Conservation (phyloP, 306 rosid species). For the Glycyrrhiza uralensis region DNA sequence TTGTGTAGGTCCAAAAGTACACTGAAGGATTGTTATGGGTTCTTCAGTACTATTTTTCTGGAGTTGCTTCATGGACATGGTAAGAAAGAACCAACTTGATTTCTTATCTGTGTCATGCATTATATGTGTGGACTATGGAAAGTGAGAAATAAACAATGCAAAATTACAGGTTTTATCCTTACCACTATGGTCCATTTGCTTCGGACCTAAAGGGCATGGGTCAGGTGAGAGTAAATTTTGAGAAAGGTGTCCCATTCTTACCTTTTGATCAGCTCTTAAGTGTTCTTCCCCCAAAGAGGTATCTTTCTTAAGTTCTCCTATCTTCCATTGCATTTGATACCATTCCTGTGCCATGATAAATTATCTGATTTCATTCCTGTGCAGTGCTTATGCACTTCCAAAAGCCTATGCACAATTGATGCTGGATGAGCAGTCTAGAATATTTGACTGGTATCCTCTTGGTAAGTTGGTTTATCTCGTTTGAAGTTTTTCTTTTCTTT, state of each 20-base stretch:
- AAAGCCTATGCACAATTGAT: slow-evolving; percentile 29
- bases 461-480: slow-evolving; percentile 26
- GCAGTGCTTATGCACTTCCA: slow-evolving; percentile 57
- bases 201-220: slow-evolving; percentile 48
- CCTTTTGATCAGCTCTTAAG: slow-evolving; percentile 52
- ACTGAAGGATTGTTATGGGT: slow-evolving; percentile 54
- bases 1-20: slow-evolving; percentile 42
- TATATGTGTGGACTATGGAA: not conserved
- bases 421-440: slow-evolving; percentile 32
- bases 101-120: not conserved
- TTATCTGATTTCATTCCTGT: not conserved
- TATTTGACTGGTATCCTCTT: slow-evolving; percentile 47
- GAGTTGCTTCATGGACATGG: slow-evolving; percentile 59
- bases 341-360: not conserved
- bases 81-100: not conserved
- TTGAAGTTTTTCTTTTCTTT: not conserved
- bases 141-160: not conserved
- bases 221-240: slow-evolving; percentile 29
- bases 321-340: not conserved
- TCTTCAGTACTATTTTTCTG: slow-evolving; percentile 45
- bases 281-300: slow-evolving; percentile 48
- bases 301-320: not conserved
- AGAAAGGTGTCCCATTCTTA: slow-evolving; percentile 40
- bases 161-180: slow-evolving; percentile 47
- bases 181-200: slow-evolving; percentile 47